Conservation (phyloP, 495 filamentous ascomycete genomes). For the Penicillium desertorum region DNA sequence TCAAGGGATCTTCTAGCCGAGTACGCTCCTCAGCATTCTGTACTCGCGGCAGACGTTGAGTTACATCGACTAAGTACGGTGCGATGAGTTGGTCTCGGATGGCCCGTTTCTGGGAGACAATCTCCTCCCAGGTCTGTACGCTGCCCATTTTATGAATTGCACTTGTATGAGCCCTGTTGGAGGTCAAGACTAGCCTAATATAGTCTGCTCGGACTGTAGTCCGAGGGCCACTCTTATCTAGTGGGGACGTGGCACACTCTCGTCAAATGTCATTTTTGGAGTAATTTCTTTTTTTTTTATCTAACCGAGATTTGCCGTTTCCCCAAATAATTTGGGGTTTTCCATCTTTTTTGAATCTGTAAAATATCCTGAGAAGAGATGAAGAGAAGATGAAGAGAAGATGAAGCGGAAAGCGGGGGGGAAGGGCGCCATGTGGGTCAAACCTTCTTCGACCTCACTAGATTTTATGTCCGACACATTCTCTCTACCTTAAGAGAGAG, state of each 20-base stretch:
- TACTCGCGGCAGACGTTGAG: conserved; percentile 27
- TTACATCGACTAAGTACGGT: conserved; percentile 33
- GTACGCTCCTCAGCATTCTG: conserved; percentile 27
- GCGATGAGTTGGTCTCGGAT: conserved; percentile 31
- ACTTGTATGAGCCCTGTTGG: background rate
- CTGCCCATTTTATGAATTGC: background rate
- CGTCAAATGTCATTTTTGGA: background rate
- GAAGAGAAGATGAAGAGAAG: background rate
- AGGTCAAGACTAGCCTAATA: conserved; percentile 1
- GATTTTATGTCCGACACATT: background rate
- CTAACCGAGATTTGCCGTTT: background rate
- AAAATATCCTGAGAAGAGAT: background rate
- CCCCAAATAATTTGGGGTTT: conserved; percentile 2
- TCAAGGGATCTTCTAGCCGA: conserved; percentile 23
- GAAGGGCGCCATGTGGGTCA: conserved; percentile 6
- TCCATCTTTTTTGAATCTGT: background rate
- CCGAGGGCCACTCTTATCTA: conserved; percentile 5
- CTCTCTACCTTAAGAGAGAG: background rate
- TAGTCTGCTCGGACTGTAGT: conserved; percentile 1
- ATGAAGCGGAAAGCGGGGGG: background rate
- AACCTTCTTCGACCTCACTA: background rate
- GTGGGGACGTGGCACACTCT: background rate
- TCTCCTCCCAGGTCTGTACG: conserved; percentile 32
- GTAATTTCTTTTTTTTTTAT: background rate
- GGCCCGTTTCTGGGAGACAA: conserved; percentile 31